phyloP scores from a whole-genome alignment of 2,329 filamentous ascomycete species.

The Fusarium vanettenii region DNA sequence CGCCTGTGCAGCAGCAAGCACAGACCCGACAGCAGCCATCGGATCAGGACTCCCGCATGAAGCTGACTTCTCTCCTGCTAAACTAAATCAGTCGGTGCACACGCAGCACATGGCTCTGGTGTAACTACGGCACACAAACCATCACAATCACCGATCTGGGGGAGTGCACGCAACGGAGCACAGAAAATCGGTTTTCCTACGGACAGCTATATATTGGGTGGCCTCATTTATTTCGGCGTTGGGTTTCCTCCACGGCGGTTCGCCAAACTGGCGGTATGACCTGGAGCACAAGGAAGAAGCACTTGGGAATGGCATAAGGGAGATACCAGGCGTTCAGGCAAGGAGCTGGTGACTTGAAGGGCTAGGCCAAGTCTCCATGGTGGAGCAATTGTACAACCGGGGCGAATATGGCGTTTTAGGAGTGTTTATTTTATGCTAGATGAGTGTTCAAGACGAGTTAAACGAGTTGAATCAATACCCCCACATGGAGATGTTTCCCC shows the following conservation, averaged over 20 bases:
- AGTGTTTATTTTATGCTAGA: neutral
- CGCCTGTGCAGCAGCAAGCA: slow-evolving; percentile 37
- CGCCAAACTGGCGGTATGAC: neutral
- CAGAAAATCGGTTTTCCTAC: neutral
- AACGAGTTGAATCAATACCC: slow-evolving; percentile 7
- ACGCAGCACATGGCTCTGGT: neutral
- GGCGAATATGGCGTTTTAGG: neutral
- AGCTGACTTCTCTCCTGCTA: slow-evolving; percentile 39
- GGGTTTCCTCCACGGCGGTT: neutral
- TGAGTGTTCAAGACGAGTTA: neutral
- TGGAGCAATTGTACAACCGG: neutral
- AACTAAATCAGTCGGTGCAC: neutral
- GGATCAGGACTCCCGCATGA: slow-evolving; percentile 40
- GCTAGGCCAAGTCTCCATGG: neutral
- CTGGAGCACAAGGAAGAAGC: neutral
- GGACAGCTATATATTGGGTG: neutral
- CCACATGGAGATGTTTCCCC: neutral
- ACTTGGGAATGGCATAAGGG: slow-evolving; percentile 14
- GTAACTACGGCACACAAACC: neutral
- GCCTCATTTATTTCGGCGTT: neutral
- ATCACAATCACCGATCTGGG: neutral
- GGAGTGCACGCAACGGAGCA: neutral
- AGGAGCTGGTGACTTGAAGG: slow-evolving; percentile 5
- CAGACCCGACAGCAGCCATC: slow-evolving; percentile 20
- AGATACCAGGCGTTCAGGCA: slow-evolving; percentile 32